Base-by-base conservation (phyloP, 1,284 basidiomycete genomes). In the Trichosporon ovoides region DNA sequence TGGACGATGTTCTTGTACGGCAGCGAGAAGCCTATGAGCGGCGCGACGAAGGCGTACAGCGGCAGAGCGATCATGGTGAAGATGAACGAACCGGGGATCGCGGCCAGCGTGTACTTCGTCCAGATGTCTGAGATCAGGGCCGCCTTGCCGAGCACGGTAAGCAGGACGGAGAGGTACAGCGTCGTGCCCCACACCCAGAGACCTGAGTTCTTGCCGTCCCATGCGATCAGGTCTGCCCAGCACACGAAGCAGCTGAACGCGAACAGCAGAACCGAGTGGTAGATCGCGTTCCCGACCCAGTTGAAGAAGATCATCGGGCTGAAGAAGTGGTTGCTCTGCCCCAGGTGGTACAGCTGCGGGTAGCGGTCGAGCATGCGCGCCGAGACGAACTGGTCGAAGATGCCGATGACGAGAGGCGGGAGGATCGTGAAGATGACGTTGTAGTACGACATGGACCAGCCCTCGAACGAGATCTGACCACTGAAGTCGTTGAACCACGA, bases 121-220 rank as follows among this genome's bases (percentile, higher is more conserved):
- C 95, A 99, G n/a, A 98, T 78, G 68, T 98, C 95, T 7, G 95
- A 98, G 52, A 98, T 89, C 57, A 99, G 78, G 1, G 95, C 95
- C 9, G 96, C 96, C 77, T 98, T 99, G 50, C 94, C 95, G 7
- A 99, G 83, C 9, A 98, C 95, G 0, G 95, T 98, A 56, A 97
- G 81, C 34, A 98, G 82, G 7, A 97, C 91, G 2, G 89, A 85
- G 50, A 98, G 84, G 75, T 98, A 98, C 16, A 98, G 79, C 18
- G 89, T 89, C 3, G 92, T 97, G 53, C 96, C 96, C 95, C 95
- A 98, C 68, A 95, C 89, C 96, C 96, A 99, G 77, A 92, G 87
- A 7, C 94, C 94, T 11, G 87, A 85, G 73, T 92, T 88, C 64
- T 85, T 82, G 1, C 96, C 96, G 57, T 85, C 82, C 1, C 82